phyloP scores from a whole-genome alignment of 2,329 filamentous ascomycete genomes.

The Plenodomus lindquistii region DNA sequence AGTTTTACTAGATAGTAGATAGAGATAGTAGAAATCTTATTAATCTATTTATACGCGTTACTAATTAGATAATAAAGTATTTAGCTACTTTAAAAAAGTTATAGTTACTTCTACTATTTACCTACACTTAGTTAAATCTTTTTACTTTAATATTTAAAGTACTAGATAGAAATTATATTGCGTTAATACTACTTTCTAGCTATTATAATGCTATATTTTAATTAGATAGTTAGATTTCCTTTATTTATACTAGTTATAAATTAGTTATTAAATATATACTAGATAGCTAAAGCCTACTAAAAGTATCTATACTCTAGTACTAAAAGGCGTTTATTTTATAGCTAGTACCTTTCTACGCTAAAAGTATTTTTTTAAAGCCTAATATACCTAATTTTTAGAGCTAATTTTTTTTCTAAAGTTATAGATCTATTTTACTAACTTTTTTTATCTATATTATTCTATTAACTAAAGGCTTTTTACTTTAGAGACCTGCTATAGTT shows the following conservation, averaged over 20 bases:
- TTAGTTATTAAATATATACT: no score
- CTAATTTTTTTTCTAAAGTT: conserved; percentile 17
- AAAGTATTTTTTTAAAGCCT: conserved; percentile 45
- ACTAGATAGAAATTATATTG: no score
- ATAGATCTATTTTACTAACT: no score
- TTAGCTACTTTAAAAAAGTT: conserved; percentile 47
- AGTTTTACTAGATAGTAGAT: conserved; percentile 22
- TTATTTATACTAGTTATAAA: no score
- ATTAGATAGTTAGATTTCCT: no score
- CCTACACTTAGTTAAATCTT: conserved; percentile 10
- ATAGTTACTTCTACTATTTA: no score
- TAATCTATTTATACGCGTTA: conserved; percentile 26
- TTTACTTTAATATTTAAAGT: no score
- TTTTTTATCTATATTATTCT: no score
- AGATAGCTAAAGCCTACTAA: no score
- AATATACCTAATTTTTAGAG: conserved; percentile 47
- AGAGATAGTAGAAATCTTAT: conserved; percentile 19
- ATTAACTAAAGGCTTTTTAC: conserved; percentile 35
- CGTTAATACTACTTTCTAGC: no score
- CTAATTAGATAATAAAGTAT: conserved; percentile 38
- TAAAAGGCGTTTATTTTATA: conserved; percentile 52
- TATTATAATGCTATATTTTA: no score
- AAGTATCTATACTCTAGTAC: conserved; percentile 39
- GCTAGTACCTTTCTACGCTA: conserved; percentile 21
- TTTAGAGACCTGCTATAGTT: conserved; percentile 51